Evolutionary conservation across 768 basidiomycete genomes (phyloP).

Genomic region (Boletales sp.): DNA sequence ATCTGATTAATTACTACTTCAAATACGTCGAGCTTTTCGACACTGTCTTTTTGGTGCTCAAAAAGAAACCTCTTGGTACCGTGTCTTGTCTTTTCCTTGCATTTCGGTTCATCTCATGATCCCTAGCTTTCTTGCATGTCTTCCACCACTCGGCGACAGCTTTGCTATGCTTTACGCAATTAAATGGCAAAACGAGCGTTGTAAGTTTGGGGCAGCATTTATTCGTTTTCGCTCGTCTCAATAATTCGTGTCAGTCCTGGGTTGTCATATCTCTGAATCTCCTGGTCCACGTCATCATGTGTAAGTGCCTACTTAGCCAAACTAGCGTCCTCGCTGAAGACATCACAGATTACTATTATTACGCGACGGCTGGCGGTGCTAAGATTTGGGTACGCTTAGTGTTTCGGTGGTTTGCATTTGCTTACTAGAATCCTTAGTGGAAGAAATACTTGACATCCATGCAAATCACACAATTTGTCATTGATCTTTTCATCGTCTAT

Average conservation of each 20-base stretch:
- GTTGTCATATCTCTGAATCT: conserved; percentile 90
- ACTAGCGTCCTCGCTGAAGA: background rate
- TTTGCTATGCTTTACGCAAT: conserved; percentile 88
- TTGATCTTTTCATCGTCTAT: conserved; percentile 89
- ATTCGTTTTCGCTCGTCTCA: background rate
- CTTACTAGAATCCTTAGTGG: conserved; percentile 57
- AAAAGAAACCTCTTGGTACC: conserved; percentile 95
- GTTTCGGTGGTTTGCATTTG: background rate
- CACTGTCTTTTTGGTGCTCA: conserved; percentile 94
- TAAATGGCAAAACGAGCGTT: conserved; percentile 92
- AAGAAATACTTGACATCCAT: conserved; percentile 96
- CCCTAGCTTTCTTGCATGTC: conserved; percentile 90
- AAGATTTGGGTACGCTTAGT: conserved; percentile 79
- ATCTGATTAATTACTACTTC: conserved; percentile 99
- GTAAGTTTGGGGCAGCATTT: conserved; percentile 44
- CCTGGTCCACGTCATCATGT: conserved; percentile 95
- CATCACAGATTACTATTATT: conserved; percentile 92
- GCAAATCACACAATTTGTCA: conserved; percentile 95
- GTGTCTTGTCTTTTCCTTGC: conserved; percentile 74
- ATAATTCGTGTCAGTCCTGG: conserved; percentile 72
- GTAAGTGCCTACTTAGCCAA: conserved; percentile 44
- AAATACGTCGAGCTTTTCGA: conserved; percentile 96
- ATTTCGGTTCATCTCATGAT: conserved; percentile 47
- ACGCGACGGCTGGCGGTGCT: conserved; percentile 94
- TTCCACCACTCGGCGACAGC: conserved; percentile 99